A percentile compares a stretch with the other conserved stretches of the same genome.
Evolutionary conservation across 306 rosid genomes (phyloP).

Genomic region (Benincasa hispida): DNA sequence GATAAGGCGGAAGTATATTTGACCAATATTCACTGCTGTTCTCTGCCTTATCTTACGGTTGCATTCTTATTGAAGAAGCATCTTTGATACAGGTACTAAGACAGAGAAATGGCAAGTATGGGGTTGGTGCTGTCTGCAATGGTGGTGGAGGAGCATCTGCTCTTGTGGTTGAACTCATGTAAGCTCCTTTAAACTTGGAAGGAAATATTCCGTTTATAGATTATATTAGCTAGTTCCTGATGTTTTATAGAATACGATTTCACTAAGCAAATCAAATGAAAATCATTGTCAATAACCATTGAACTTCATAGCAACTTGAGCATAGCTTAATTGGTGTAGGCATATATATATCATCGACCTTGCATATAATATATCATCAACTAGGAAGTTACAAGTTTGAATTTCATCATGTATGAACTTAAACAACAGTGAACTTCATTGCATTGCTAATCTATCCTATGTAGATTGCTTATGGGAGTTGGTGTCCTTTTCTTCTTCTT

Average conservation of each 20-base stretch:
- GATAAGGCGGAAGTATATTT: neutral
- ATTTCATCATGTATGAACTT: neutral
- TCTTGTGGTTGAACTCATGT: conserved; percentile 69
- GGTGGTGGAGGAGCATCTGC: conserved; percentile 99
- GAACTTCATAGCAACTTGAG: neutral
- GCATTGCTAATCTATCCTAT: neutral
- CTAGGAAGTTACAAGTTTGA: neutral
- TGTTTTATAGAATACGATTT: neutral
- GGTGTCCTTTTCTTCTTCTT: neutral
- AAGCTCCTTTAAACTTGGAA: conserved; percentile 20
- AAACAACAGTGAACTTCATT: neutral
- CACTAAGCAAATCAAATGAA: neutral
- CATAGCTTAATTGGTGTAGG: too few species aligned
- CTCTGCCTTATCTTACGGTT: neutral
- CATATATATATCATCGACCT: too few species aligned
- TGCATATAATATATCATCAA: too few species aligned
- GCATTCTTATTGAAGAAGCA: conserved; percentile 11
- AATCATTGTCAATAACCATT: neutral
- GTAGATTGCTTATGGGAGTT: neutral
- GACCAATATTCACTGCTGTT: neutral
- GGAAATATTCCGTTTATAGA: neutral
- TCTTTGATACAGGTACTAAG: conserved; percentile 55
- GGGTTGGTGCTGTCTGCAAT: conserved; percentile 73
- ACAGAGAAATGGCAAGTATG: conserved; percentile 68
- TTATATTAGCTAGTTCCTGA: neutral